phyloP scores from a whole-genome alignment of 192 early-diverging fungal genomes.

The Entomortierella chlamydospora region DNA sequence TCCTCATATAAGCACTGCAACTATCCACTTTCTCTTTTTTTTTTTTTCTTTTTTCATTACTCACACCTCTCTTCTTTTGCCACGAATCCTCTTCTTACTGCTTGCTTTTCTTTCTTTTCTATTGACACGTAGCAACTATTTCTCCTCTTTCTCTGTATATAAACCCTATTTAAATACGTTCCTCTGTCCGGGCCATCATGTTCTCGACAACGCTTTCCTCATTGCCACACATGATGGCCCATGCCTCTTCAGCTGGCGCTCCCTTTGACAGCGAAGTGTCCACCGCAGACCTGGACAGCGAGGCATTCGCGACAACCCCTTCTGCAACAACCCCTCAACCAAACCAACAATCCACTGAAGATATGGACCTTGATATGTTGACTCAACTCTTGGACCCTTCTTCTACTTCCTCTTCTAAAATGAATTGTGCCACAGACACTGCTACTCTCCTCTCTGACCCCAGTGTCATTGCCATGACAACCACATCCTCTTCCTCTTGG shows the following conservation, averaged over 20 bases:
- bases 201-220: constrained; percentile 50
- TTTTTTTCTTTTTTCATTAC: constrained; percentile 3
- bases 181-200: constrained; percentile 58
- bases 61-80: constrained; percentile 26
- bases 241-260: constrained; percentile 58
- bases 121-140: constrained; percentile 29
- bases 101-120: neutral
- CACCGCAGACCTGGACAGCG: constrained; percentile 57
- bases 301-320: constrained; percentile 55
- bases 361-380: constrained; percentile 25
- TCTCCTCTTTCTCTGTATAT: constrained; percentile 22
- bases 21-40: neutral
- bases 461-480: constrained; percentile 39
- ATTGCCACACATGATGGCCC: constrained; percentile 56
- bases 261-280: constrained; percentile 56
- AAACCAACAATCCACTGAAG: neutral
- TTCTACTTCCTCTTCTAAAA: neutral
- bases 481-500: constrained; percentile 20
- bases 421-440: neutral
- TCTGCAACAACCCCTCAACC: constrained; percentile 43
- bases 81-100: constrained; percentile 24
- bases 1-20: constrained; percentile 5
- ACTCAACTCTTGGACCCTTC: constrained; percentile 28
- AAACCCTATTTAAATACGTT: constrained; percentile 29
- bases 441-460: constrained; percentile 28